Base-by-base conservation (phyloP, 23 red algal genomes). In the Rhodosorus marinus region DNA sequence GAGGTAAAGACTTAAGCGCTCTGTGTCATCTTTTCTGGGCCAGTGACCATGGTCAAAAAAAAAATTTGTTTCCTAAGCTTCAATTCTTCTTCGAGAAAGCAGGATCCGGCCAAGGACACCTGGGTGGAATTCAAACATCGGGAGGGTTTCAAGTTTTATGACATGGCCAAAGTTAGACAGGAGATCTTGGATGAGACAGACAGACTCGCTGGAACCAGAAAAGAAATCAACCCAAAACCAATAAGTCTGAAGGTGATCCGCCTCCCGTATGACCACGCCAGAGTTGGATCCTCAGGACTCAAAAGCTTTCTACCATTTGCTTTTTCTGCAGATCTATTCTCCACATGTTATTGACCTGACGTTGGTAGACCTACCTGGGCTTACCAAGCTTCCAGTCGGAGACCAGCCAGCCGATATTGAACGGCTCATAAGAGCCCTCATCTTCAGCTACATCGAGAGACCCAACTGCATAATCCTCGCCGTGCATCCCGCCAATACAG, bases 311-410 rank as follows among this genome's bases (percentile, higher is more conserved):
- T n/a, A n/a, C n/a, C n/a, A n/a, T n/a, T n/a, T n/a, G n/a, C n/a
- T n/a, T n/a, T n/a, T n/a, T 43, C 17, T 43, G 38, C 17, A 11
- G 11, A 76, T 98, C 11, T 98, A 76, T 52, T 98, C 90, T 9
- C 76, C 66, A 11, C 59, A 98, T 46, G 90, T 85, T 26, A 74
- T 85, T 4, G 72, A 98, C 79, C 58, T 98, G 23, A 98, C 90
- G 1, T 57, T 98, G 8, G 77, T 98, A 11, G 90, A 98, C 65
- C 58, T 98, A 31, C 90, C 90, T 0, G 90, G 90, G 8, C 69
- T 98, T 31, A 98, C 90, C 27, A 98, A 98, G 47, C 68, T 98
- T 29, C 79, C 90, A 6, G 79, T 98, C 4, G 90, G 90, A n/a
- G 90, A 98, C 50, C 90, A 98, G 64, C 90, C 90, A 3, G 62